Percentiles rank a stretch among this genome's conserved stretches.
Conservation (phyloP, 148 eudicot species). For the Nepenthes gracilis region DNA sequence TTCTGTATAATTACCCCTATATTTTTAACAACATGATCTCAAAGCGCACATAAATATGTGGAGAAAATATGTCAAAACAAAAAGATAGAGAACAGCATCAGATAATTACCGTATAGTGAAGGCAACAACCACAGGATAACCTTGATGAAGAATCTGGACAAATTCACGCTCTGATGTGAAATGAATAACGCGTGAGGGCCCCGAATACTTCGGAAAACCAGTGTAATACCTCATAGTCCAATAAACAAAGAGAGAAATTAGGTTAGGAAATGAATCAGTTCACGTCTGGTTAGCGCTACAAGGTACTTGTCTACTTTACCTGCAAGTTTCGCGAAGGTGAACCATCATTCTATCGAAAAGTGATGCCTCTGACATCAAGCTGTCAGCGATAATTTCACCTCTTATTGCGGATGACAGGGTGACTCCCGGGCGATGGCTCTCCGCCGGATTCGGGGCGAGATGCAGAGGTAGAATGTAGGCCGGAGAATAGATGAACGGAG, state of each 20-base stretch:
- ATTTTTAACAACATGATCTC: not conserved
- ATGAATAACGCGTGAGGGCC: slow-evolving; percentile 79
- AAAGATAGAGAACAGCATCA: not conserved
- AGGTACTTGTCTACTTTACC: slow-evolving; percentile 21
- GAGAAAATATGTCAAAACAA: not conserved
- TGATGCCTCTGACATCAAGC: slow-evolving; percentile 42
- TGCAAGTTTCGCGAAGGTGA: slow-evolving; percentile 66
- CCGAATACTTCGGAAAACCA: slow-evolving; percentile 93
- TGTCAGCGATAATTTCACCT: too few species aligned
- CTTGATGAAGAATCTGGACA: slow-evolving; percentile 86
- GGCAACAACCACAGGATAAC: slow-evolving; percentile 84
- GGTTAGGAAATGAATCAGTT: not conserved
- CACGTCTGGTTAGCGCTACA: not conserved
- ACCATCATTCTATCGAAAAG: slow-evolving; percentile 47
- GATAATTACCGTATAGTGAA: slow-evolving; percentile 66
- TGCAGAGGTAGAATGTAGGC: too few species aligned
- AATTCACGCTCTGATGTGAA: slow-evolving; percentile 93
- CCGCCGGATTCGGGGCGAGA: too few species aligned
- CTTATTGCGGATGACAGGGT: too few species aligned
- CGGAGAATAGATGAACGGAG: too few species aligned
- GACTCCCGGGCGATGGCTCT: too few species aligned
- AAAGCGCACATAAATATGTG: too few species aligned
- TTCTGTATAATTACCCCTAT: slow-evolving; percentile 67
- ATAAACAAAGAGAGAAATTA: slow-evolving; percentile 4
- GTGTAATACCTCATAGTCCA: slow-evolving; percentile 62